Evolutionary conservation across 2,329 filamentous ascomycete genomes (phyloP).

Genomic region (Cercospora zeina): DNA sequence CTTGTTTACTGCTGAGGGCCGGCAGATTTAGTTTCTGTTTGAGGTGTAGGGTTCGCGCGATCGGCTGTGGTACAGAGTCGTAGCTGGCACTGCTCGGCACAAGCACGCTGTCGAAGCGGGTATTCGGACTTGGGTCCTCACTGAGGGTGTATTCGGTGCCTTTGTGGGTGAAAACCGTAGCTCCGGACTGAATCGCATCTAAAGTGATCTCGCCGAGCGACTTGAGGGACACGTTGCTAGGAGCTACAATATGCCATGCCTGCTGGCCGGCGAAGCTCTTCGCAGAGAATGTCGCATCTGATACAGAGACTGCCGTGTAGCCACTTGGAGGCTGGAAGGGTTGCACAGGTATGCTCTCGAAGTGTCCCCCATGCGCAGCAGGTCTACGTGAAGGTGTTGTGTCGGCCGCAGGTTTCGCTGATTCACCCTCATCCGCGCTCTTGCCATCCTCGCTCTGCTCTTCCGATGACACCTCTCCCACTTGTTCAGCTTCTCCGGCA

Average conservation of each 20-base stretch:
- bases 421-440: slow-evolving; percentile 13
- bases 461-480: slow-evolving; percentile 11
- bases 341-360: slow-evolving; percentile 28
- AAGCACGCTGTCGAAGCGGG: slow-evolving; percentile 28
- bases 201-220: slow-evolving; percentile 66
- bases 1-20: slow-evolving; percentile 45
- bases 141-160: slow-evolving; percentile 58
- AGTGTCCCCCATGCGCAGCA: slow-evolving; percentile 3
- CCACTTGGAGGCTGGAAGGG: slow-evolving; percentile 43
- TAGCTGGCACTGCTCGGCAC: slow-evolving; percentile 37
- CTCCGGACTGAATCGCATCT: slow-evolving; percentile 55
- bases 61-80: slow-evolving; percentile 43
- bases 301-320: slow-evolving; percentile 54
- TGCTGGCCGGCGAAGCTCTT: slow-evolving; percentile 66
- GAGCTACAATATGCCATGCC: slow-evolving; percentile 78
- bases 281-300: slow-evolving; percentile 50
- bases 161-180: slow-evolving; percentile 61
- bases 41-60: slow-evolving; percentile 65
- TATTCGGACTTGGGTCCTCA: slow-evolving; percentile 19
- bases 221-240: slow-evolving; percentile 67
- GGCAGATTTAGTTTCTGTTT: slow-evolving; percentile 62
- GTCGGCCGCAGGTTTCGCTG: slow-evolving; percentile 5
- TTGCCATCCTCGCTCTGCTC: slow-evolving; percentile 21
- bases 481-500: slow-evolving; percentile 10
- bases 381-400: neutral